Base-by-base conservation (phyloP, 345 rosid species). In the Conringia planisiliqua region DNA sequence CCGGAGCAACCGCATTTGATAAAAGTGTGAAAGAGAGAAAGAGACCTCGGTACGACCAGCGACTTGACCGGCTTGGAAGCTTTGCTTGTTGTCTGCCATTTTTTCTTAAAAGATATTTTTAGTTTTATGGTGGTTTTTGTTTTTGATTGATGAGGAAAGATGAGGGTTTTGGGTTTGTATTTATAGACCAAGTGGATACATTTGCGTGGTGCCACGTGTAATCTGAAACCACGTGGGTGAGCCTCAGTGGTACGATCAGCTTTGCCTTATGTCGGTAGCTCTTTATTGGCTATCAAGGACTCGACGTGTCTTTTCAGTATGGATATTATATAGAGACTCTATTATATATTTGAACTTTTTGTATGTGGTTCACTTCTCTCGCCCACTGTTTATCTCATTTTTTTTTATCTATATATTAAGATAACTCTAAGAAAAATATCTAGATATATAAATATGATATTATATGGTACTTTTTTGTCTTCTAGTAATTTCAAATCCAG, bases 1-100 rank as follows among this genome's bases (percentile, higher is more conserved):
- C 39, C 38, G 22, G 22, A 30, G 36, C 18, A 54, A 54, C 61
- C 2, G 38, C 5, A 55, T 29, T 29, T 29, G 61, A 30, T 29
- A 20, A 55, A 32, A 42, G 38, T 65, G 11, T 38, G 4, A 29
- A 62, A 39, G 40, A 70, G 42, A 69, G 66, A 71, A 24, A 70
- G 43, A 65, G 43, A 85, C 95, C 88, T 84, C 82, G 66, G 86
- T 39, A 69, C 74, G 73, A 63, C 87, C 89, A 57, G 87, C 79
- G 76, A 84, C 77, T 61, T 85, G 81, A 42, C 87, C 85, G 46
- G 89, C 87, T 29, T 83, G 76, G 81, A 77, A 82, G 70, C 83
- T 57, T 60, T 83, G 69, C 52, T 83, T 79, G 69, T 81, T 82
- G 75, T 86, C 85, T 10, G 85, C 82, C 85, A 77, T 72, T 73